A percentile compares a stretch with the other conserved stretches of the same genome.
Conservation (phyloP, 495 filamentous ascomycete genomes). For the Penicillium canariense region DNA sequence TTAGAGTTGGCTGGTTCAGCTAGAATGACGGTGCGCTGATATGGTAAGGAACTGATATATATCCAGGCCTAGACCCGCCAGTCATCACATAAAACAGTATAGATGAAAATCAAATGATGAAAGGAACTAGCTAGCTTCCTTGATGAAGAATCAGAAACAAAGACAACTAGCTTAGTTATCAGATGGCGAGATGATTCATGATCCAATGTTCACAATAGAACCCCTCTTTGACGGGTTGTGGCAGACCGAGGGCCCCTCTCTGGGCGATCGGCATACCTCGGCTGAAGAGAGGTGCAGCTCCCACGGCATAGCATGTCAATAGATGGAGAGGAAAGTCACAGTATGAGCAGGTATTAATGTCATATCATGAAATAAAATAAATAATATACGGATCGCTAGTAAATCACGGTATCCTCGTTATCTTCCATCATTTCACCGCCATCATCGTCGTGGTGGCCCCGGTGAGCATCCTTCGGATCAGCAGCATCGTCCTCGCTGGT, state of each 20-base stretch:
- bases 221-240: background rate
- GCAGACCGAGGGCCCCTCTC: constrained; percentile 6
- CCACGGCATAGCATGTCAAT: background rate
- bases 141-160: constrained; percentile 2
- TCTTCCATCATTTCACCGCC: constrained; percentile 71
- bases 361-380: background rate
- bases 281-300: constrained; percentile 3
- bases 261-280: constrained; percentile 8
- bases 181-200: background rate
- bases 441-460: constrained; percentile 47
- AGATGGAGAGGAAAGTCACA: too few relatives aligned
- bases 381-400: constrained; percentile 57
- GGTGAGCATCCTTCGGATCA: constrained; percentile 19
- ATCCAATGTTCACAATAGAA: too few relatives aligned
- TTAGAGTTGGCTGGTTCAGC: background rate
- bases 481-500: constrained; percentile 17
- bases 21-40: background rate
- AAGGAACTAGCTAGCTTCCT: background rate
- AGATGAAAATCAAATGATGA: background rate
- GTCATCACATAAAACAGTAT: constrained; percentile 6
- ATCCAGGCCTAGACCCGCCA: background rate
- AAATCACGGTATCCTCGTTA: constrained; percentile 83
- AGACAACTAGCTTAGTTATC: too few relatives aligned
- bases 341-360: too few relatives aligned
- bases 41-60: background rate